A percentile compares a stretch with the other conserved stretches of the same genome.
phyloP scores from a whole-genome alignment of 208 protist species.

The Endotrypanum monterogeii region DNA sequence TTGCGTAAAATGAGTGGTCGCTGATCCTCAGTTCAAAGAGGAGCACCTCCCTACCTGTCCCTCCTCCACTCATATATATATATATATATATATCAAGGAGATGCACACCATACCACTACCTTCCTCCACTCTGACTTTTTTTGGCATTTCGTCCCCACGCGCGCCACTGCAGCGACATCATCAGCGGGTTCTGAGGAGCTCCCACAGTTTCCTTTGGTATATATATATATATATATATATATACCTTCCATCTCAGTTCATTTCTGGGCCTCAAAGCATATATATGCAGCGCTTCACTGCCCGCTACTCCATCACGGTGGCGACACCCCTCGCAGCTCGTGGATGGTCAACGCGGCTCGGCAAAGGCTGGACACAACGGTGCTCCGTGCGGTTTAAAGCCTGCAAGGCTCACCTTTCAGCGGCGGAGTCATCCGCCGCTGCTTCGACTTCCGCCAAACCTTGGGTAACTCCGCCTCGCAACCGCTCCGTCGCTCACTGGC shows the following conservation, averaged over 20 bases:
- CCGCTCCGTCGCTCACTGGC: constrained; percentile 82
- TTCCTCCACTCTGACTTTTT: too few relatives aligned
- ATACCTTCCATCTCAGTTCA: background rate
- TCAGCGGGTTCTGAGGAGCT: too few relatives aligned
- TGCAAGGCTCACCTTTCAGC: constrained; percentile 7
- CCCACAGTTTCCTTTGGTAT: background rate
- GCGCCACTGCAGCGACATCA: too few relatives aligned
- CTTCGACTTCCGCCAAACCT: constrained; percentile 2
- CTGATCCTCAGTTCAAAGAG: background rate
- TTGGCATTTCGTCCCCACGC: too few relatives aligned
- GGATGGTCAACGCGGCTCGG: constrained; percentile 10
- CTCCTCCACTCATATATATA: background rate
- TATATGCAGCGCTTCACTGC: constrained; percentile 27
- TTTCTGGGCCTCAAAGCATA: constrained; percentile 1
- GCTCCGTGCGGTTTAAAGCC: constrained; percentile 17
- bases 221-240: too few relatives aligned
- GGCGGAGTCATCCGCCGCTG: constrained; percentile 11
- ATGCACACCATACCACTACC: too few relatives aligned
- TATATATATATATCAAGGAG: background rate
- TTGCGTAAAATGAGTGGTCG: background rate
- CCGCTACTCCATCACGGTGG: constrained; percentile 8
- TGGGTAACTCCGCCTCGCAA: constrained; percentile 54
- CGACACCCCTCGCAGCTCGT: constrained; percentile 9
- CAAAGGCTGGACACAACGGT: constrained; percentile 18
- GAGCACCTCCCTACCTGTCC: background rate